A percentile compares a stretch with the other conserved stretches of the same genome.
Evolutionary conservation across 75 land plant species (phyloP).

Genomic region (Chamaecyparis obtusa): DNA sequence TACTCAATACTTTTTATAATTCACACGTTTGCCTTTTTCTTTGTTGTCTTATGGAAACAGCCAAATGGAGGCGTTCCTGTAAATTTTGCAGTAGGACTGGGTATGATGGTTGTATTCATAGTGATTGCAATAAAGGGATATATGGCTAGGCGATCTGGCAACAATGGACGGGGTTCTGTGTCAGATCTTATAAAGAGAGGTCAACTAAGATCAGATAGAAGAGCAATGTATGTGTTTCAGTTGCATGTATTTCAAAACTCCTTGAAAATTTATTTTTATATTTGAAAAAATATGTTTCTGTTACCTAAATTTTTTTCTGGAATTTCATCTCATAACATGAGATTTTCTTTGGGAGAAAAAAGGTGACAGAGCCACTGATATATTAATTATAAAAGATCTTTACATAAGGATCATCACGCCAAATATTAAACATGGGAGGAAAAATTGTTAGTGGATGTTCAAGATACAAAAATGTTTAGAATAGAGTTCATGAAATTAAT

Average conservation of each 20-base stretch:
- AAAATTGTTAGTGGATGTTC: background rate
- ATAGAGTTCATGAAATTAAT: background rate
- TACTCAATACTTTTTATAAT: background rate
- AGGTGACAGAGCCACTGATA: no score
- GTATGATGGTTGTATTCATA: slow-evolving; percentile 33
- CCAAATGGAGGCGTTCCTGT: slow-evolving; percentile 15
- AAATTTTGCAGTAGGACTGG: slow-evolving; percentile 46
- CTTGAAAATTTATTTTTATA: background rate
- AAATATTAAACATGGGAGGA: background rate
- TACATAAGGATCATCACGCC: no score
- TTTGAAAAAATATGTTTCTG: background rate
- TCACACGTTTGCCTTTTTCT: background rate
- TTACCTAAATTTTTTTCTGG: background rate
- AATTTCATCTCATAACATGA: background rate
- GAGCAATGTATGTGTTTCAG: slow-evolving; percentile 70
- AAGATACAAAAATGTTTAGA: background rate
- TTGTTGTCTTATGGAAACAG: slow-evolving; percentile 16
- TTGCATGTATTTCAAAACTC: background rate
- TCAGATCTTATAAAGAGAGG: slow-evolving; percentile 90
- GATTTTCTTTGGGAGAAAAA: background rate
- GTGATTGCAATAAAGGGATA: slow-evolving; percentile 44
- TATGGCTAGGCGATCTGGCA: slow-evolving; percentile 29
- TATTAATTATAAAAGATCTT: no score
- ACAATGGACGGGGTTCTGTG: slow-evolving; percentile 62
- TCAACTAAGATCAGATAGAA: slow-evolving; percentile 82